Evolutionary conservation across 176 grass and related monocot species (phyloP).

Genomic region (Musa acuminata): DNA sequence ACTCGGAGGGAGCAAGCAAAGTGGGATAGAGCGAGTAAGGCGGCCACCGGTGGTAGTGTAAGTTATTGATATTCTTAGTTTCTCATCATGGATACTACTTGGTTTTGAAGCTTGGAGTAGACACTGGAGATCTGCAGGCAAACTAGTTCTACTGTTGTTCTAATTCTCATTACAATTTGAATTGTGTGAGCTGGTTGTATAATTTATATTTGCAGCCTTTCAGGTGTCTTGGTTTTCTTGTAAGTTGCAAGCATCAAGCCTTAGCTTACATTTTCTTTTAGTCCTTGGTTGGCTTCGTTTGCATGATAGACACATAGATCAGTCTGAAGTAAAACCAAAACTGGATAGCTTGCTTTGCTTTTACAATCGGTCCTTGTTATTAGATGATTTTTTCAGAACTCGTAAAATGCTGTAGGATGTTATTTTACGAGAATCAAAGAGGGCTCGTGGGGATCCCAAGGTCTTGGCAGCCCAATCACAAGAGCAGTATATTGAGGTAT

Average conservation of each 20-base stretch:
- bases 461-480: slow-evolving; percentile 45
- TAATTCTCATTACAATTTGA: background rate
- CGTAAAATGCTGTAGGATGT: slow-evolving; percentile 51
- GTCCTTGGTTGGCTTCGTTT: background rate
- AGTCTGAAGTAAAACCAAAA: background rate
- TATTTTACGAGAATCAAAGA: slow-evolving; percentile 64
- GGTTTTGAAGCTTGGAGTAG: background rate
- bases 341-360: background rate
- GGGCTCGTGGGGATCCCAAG: slow-evolving; percentile 60
- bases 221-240: background rate
- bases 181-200: background rate
- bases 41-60: slow-evolving; percentile 53
- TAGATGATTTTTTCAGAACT: background rate
- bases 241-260: background rate
- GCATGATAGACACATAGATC: background rate
- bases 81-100: background rate
- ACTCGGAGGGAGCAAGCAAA: slow-evolving; percentile 73
- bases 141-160: background rate
- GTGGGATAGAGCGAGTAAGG: slow-evolving; percentile 73
- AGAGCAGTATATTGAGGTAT: slow-evolving; percentile 36
- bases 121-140: background rate
- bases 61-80: background rate
- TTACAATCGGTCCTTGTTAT: background rate
- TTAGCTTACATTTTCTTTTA: background rate
- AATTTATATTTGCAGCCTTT: background rate